Base-by-base conservation (phyloP, 192 early-diverging fungal species). In the Coemansia sp. region DNA sequence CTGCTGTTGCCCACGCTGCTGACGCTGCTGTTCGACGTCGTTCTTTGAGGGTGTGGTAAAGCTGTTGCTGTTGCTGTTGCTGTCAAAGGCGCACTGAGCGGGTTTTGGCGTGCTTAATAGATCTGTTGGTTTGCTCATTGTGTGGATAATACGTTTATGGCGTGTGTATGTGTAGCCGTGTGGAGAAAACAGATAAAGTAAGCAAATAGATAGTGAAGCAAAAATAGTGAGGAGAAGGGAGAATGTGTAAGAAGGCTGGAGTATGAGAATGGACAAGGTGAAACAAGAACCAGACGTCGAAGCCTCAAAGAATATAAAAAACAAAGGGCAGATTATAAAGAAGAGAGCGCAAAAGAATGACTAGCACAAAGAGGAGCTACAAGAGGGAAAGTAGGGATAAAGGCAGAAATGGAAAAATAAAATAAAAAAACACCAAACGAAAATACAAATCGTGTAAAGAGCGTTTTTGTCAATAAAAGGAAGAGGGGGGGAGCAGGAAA, bases 121-220 rank as follows among this genome's bases (percentile, higher is more conserved):
- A 46, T 78, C 67, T 14, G 66, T 55, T 21, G 57, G 20, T 53
- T 78, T 68, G 67, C 71, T 73, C 76, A 78, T 78, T 33, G 66
- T 34, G 46, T 34, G 33, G 56, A 58, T 38, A 20, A 38, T 38
- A 33, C 56, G 35, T 18, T 26, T 52, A 0, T 11, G 49, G 2
- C 7, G 49, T 52, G 49, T 52, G 20, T 52, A 52, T 52, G 63
- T 56, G 15, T 45, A 26, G 5, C 49, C 14, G 39, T 52, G 49
- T 26, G 49, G 49, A 26, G 21, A 44, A 45, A 0, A 6, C 4
- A 2, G 55, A 39, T 15, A 24, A 35, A 66, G 33, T 58, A 58
- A 58, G 30, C 56, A 59, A 34, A 45, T 24, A 35, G 15, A 26
- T 18, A 45, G 41, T 26, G 56, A 16, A 44, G 21, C 33, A 41